These are phyloP conservation scores for Cutaneotrichosporon daszewskae DNA, from an alignment of 1,284 basidiomycete species.

Conservation along the genomic window DNA sequence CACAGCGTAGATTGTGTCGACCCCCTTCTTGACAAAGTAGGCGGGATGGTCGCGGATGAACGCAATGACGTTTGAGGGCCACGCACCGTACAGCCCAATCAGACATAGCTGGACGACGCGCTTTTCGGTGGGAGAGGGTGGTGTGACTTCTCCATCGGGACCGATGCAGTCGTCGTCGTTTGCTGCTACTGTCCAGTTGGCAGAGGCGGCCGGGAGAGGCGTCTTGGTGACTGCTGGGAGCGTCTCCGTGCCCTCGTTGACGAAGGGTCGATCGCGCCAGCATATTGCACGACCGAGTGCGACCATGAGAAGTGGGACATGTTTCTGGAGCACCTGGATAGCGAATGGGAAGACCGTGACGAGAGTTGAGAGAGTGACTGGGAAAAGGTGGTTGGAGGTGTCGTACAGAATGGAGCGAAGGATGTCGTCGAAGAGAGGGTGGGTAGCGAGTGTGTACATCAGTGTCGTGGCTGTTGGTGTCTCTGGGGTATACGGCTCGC, in stretches of 20 bases:
- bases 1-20: constrained; percentile 30
- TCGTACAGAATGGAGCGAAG: constrained; percentile 32
- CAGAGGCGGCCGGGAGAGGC: constrained; percentile 16
- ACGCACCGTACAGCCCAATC: constrained; percentile 35
- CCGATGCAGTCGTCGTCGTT: too few species aligned
- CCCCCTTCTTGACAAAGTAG: constrained; percentile 30
- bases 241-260: constrained; percentile 17
- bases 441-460: constrained; percentile 24
- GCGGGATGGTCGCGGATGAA: constrained; percentile 37
- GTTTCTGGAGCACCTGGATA: constrained; percentile 21
- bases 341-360: constrained; percentile 36
- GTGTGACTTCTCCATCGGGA: neutral
- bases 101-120: constrained; percentile 29
- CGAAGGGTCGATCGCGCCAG: constrained; percentile 42
- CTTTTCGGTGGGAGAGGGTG: constrained; percentile 13
- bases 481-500: constrained; percentile 24
- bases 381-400: constrained; percentile 38
- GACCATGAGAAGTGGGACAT: constrained; percentile 37
- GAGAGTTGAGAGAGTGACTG: constrained; percentile 27
- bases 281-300: constrained; percentile 34
- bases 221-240: constrained; percentile 28
- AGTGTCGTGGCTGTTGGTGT: constrained; percentile 16
- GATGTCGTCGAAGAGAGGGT: constrained; percentile 21
- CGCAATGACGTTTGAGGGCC: constrained; percentile 44
- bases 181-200: constrained; percentile 27